phyloP scores from a whole-genome alignment of 1,284 basidiomycete species.

The Ceratobasidium theobromae region DNA sequence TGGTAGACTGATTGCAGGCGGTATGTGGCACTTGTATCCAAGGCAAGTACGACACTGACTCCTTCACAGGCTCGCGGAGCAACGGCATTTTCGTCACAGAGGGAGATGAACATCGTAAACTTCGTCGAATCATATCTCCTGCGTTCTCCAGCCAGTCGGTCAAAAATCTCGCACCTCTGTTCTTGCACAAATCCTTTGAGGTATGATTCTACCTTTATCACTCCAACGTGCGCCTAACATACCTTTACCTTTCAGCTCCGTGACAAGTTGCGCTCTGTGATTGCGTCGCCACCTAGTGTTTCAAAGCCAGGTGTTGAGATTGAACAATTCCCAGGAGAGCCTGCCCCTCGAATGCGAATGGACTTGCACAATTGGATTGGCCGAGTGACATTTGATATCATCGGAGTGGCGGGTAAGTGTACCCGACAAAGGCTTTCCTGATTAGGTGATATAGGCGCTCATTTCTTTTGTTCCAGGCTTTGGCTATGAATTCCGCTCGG shows the following conservation, averaged over 20 bases:
- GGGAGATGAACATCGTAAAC: slow-evolving; percentile 33
- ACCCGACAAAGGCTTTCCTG: slow-evolving; percentile 6
- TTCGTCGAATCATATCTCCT: slow-evolving; percentile 55
- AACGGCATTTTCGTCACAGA: slow-evolving; percentile 42
- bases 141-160: slow-evolving; percentile 77
- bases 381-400: slow-evolving; percentile 76
- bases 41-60: not conserved
- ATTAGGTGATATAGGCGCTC: not conserved
- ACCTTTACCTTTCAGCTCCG: slow-evolving; percentile 35
- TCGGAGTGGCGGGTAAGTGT: slow-evolving; percentile 64
- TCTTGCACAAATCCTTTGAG: slow-evolving; percentile 65
- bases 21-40: slow-evolving; percentile 19
- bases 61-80: slow-evolving; percentile 39
- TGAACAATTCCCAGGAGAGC: not conserved
- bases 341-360: slow-evolving; percentile 43
- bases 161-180: slow-evolving; percentile 65
- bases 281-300: slow-evolving; percentile 33
- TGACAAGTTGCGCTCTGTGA: slow-evolving; percentile 34
- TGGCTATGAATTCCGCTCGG: slow-evolving; percentile 75
- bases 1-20: slow-evolving; percentile 24
- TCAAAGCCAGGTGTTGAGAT: slow-evolving; percentile 20
- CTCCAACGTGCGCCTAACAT: not conserved
- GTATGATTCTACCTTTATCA: slow-evolving; percentile 57
- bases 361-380: slow-evolving; percentile 75
- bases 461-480: slow-evolving; percentile 54